phyloP scores from a whole-genome alignment of 257 asterid species.

The Salvia miltiorrhiza region DNA sequence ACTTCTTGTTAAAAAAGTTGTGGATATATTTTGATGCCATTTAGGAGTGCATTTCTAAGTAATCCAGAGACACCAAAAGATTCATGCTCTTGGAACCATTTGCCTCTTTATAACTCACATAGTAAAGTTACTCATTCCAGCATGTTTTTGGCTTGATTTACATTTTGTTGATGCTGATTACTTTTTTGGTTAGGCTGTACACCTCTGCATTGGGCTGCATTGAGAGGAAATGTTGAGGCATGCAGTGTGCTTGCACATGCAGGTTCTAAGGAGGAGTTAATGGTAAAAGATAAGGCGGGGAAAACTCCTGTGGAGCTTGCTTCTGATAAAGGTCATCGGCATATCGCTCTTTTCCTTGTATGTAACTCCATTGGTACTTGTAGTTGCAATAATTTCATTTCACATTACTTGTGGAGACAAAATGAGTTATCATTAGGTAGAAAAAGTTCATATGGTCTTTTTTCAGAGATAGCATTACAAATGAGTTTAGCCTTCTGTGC shows the following conservation, averaged over 20 bases:
- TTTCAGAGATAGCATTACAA: not conserved
- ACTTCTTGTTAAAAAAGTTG: not conserved
- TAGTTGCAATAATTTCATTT: slow-evolving; percentile 4
- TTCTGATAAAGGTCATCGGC: slow-evolving; percentile 95
- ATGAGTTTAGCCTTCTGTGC: not conserved
- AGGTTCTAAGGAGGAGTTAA: slow-evolving; percentile 75
- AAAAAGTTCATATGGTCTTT: not conserved
- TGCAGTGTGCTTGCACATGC: slow-evolving; percentile 90
- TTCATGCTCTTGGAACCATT: not conserved
- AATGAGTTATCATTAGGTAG: not conserved
- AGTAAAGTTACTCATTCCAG: not conserved
- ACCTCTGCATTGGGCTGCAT: slow-evolving; percentile 97
- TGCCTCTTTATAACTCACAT: not conserved
- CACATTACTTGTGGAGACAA: not conserved
- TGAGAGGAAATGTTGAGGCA: slow-evolving; percentile 88
- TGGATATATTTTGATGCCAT: not conserved
- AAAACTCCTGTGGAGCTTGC: slow-evolving; percentile 89
- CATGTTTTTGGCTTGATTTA: not conserved
- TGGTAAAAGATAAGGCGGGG: slow-evolving; percentile 78
- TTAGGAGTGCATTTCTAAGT: too few relatives aligned
- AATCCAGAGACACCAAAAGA: not conserved
- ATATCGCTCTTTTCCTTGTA: slow-evolving; percentile 86
- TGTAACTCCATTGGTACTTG: slow-evolving; percentile 50
- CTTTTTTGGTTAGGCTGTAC: slow-evolving; percentile 68
- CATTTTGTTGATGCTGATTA: slow-evolving; percentile 23